phyloP scores from a whole-genome alignment of 805 yeast genomes.

The Hanseniaspora nectarophila region DNA sequence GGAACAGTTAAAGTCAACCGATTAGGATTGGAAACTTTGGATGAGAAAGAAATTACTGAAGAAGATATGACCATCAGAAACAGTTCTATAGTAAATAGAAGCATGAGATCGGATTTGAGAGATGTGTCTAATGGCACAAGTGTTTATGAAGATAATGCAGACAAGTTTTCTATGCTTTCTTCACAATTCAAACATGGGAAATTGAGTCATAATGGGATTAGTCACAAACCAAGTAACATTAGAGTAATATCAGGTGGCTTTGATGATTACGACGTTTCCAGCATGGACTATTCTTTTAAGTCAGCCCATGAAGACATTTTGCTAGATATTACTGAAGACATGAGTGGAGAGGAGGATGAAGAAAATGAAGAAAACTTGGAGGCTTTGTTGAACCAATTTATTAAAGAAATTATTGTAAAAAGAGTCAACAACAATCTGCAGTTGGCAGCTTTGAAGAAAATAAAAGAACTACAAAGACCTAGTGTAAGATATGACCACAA shows the following conservation, averaged over 20 bases:
- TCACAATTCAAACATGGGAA: not conserved
- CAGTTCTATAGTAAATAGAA: slow-evolving; percentile 7
- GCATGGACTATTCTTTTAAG: not conserved
- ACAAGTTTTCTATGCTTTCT: not conserved
- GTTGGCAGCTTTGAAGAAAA: not conserved
- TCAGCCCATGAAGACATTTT: not conserved
- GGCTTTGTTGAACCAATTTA: not conserved
- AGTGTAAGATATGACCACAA: not conserved
- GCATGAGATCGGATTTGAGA: not conserved
- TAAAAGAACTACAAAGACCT: not conserved
- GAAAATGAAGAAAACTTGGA: not conserved
- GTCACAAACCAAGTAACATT: slow-evolving; percentile 12
- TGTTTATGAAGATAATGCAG: slow-evolving; percentile 14
- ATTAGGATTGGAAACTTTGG: not conserved
- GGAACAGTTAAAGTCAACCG: slow-evolving; percentile 4
- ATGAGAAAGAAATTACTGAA: not conserved
- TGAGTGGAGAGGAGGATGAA: not conserved
- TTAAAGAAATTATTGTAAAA: not conserved
- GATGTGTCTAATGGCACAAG: not conserved
- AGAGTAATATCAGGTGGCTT: slow-evolving; percentile 10
- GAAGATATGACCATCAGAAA: slow-evolving; percentile 7
- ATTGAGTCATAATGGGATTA: slow-evolving; percentile 4
- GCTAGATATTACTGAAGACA: not conserved
- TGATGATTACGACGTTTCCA: slow-evolving; percentile 1
- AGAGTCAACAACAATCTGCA: not conserved